Base-by-base conservation (phyloP, 192 early-diverging fungal genomes). In the Dissophora ornata region DNA sequence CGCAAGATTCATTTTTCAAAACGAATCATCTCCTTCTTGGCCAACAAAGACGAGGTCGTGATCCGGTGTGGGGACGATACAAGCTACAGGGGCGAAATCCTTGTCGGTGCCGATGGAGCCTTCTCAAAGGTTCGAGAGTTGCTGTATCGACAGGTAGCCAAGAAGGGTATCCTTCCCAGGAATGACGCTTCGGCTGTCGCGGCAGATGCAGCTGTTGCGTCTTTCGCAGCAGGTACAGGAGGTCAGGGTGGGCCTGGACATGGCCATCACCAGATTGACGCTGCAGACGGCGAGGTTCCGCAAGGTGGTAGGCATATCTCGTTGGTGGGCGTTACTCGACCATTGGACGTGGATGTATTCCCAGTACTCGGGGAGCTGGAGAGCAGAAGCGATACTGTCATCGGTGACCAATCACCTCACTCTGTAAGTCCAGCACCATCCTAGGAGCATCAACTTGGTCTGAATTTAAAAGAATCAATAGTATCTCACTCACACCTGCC, bases 61-160 rank as follows among this genome's bases (percentile, higher is more conserved):
- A 36, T 75, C 29, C 56, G 54, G n/a, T 75, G 71, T 55, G 49
- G 32, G 6, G 71, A 75, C 22, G 50, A 67, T 13, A 55, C 57
- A 1, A 47, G 18, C 0, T 67, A 47, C 22, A 42, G 21, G 12
- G 71, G 71, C 12, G 47, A 49, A 9, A 47, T 75, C 13, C 51
- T 75, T 10, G 64, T 75, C 15, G 71, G 71, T 24, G 63, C 63
- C 9, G 71, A 75, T 56, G 82, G 82, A 13, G 61, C 71, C 1
- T 62, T 50, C 18, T 71, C 67, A n/a, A 36, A 19, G 0, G 51
- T 79, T 8, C 67, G 79, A 28, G 21, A 54, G 15, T 57, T 66
- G 25, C 36, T 63, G 21, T 70, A 54, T 33, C 40, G 33, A 24
- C 68, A 62, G 12, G 41, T 70, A 11, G 42, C 68, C 41, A 70